Percentiles rank a stretch among this genome's conserved stretches.
phyloP scores from a whole-genome alignment of 176 grass and related monocot genomes.

The Calamus simplicifolius region DNA sequence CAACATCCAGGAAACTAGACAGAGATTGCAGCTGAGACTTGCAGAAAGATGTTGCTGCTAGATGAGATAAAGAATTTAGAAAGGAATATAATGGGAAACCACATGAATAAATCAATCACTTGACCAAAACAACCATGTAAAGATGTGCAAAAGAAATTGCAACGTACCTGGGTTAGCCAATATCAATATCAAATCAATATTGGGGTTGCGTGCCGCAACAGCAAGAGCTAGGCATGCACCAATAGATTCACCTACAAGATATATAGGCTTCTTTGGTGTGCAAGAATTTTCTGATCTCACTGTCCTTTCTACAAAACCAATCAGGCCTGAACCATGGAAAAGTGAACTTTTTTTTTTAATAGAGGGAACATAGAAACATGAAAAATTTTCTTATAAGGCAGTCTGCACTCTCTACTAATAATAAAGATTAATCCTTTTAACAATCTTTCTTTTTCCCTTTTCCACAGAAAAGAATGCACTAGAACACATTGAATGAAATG shows the following conservation, averaged over 20 bases:
- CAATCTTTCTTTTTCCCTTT: too few species aligned
- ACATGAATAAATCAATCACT: too few species aligned
- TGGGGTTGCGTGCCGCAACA: conserved; percentile 54
- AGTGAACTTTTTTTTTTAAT: too few species aligned
- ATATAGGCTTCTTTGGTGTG: conserved; percentile 45
- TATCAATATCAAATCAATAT: conserved; percentile 60
- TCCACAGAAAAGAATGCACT: too few species aligned
- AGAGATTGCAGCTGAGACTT: conserved; percentile 43
- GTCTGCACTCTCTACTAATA: too few species aligned
- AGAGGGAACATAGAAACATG: too few species aligned
- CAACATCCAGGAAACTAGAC: conserved; percentile 24
- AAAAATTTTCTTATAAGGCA: not conserved
- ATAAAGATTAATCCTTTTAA: too few species aligned
- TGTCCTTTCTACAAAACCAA: conserved; percentile 61
- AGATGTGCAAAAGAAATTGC: not conserved
- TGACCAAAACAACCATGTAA: not conserved
- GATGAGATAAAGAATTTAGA: not conserved
- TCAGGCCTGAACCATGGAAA: conserved; percentile 31
- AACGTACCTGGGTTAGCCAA: conserved; percentile 81
- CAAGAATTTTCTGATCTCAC: conserved; percentile 44
- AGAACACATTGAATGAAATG: too few species aligned
- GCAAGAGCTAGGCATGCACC: conserved; percentile 81
- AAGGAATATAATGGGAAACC: too few species aligned
- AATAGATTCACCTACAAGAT: conserved; percentile 71
- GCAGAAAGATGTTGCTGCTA: conserved; percentile 55